phyloP scores from a whole-genome alignment of 441 rosid genomes.

The Flueggea neowawraea region DNA sequence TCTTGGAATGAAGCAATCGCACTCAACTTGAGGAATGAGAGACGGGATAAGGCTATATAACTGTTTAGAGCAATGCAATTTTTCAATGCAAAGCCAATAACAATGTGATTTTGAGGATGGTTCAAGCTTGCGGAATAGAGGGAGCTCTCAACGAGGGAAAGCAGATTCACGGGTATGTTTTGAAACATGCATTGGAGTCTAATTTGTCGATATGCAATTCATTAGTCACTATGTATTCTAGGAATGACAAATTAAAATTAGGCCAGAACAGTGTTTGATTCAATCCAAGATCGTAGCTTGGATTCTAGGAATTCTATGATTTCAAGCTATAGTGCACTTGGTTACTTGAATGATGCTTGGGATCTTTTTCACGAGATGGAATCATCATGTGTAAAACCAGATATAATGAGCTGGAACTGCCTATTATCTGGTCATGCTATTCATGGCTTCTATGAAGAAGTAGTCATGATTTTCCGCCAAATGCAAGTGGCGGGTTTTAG shows the following conservation, averaged over 20 bases:
- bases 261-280: constrained; percentile 58
- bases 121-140: constrained; percentile 59
- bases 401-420: constrained; percentile 74
- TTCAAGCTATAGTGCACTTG: constrained; percentile 42
- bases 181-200: constrained; percentile 40
- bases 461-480: constrained; percentile 31
- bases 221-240: constrained; percentile 68
- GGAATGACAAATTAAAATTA: constrained; percentile 39
- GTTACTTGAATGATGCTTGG: constrained; percentile 53
- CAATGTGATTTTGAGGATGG: constrained; percentile 45
- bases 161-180: constrained; percentile 82
- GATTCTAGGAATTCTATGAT: constrained; percentile 76
- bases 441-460: constrained; percentile 39
- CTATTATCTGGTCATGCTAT: constrained; percentile 56
- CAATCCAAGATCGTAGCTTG: constrained; percentile 42
- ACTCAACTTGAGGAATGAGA: constrained; percentile 44
- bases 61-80: constrained; percentile 57
- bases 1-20: constrained; percentile 56
- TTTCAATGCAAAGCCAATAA: constrained; percentile 30
- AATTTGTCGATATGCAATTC: constrained; percentile 51
- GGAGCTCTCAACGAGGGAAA: constrained; percentile 56
- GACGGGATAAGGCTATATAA: constrained; percentile 40
- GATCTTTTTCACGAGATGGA: constrained; percentile 43
- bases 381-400: constrained; percentile 40
- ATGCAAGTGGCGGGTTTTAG: constrained; percentile 54